A percentile compares a stretch with the other conserved stretches of the same genome.
phyloP scores from a whole-genome alignment of 495 filamentous ascomycete species.

The Penicillium crystallinum region DNA sequence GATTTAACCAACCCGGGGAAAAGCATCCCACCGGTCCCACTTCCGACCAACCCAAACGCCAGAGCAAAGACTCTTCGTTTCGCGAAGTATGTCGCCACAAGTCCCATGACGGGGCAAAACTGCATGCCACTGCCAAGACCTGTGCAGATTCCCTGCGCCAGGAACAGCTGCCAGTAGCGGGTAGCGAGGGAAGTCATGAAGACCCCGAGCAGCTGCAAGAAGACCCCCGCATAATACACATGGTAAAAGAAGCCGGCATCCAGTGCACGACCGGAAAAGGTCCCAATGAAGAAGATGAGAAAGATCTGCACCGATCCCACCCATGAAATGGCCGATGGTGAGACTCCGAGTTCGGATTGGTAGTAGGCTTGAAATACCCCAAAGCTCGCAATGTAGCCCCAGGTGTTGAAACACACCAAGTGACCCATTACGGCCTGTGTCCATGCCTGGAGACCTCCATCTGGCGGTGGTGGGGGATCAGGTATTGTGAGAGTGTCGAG shows the following conservation, averaged over 20 bases:
- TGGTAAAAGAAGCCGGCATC: neutral
- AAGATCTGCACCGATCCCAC: neutral
- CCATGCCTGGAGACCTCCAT: too few species aligned
- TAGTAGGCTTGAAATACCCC: neutral
- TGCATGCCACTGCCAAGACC: slow-evolving; percentile 35
- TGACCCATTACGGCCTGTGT: neutral
- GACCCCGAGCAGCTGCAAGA: neutral
- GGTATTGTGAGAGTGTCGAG: too few species aligned
- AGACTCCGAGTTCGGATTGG: neutral
- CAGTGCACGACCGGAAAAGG: neutral
- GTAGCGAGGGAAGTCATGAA: slow-evolving; percentile 34
- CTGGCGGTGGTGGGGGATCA: too few species aligned
- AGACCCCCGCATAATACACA: neutral
- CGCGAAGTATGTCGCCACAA: slow-evolving; percentile 31
- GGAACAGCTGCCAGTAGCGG: slow-evolving; percentile 53
- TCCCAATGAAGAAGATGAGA: neutral
- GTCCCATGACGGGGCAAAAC: slow-evolving; percentile 27
- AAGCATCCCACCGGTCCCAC: slow-evolving; percentile 31
- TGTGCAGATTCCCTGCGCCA: slow-evolving; percentile 48
- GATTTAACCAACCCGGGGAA: slow-evolving; percentile 55
- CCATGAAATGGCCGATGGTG: neutral
- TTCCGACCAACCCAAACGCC: slow-evolving; percentile 34
- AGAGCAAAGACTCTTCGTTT: slow-evolving; percentile 28
- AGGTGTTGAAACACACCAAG: neutral
- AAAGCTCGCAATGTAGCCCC: neutral